A percentile compares a stretch with the other conserved stretches of the same genome.
phyloP scores from a whole-genome alignment of 192 early-diverging fungal genomes.

The Endogone sp. region DNA sequence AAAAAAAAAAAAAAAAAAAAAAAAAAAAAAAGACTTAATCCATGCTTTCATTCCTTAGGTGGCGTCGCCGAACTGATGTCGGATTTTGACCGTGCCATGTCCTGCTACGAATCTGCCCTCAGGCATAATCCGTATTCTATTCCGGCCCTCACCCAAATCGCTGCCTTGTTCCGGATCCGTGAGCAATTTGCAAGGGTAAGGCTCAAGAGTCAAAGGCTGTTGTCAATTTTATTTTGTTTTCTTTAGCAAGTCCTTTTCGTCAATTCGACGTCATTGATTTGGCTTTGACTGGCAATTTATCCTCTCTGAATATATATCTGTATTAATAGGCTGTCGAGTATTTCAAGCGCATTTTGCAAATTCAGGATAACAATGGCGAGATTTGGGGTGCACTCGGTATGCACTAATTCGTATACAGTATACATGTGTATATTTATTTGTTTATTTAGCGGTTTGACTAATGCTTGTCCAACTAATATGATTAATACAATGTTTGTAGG shows the following conservation, averaged over 20 bases:
- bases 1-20: slow-evolving; percentile 9
- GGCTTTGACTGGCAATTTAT: too few relatives aligned
- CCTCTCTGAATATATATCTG: background rate
- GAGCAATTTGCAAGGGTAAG: slow-evolving; percentile 79
- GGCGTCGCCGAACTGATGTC: slow-evolving; percentile 43
- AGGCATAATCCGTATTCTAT: slow-evolving; percentile 92
- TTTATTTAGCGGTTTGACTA: background rate
- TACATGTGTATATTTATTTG: background rate
- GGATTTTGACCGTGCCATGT: slow-evolving; percentile 83
- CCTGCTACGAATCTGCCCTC: slow-evolving; percentile 85
- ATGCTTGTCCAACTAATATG: background rate
- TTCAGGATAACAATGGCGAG: slow-evolving; percentile 85
- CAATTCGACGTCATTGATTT: too few relatives aligned
- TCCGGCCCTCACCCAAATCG: slow-evolving; percentile 74
- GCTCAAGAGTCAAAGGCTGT: too few relatives aligned
- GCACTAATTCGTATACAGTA: background rate
- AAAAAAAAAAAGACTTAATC: slow-evolving; percentile 4
- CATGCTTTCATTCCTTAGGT: slow-evolving; percentile 10
- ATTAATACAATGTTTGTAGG: slow-evolving; percentile 48
- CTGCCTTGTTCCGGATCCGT: slow-evolving; percentile 74
- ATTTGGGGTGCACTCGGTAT: slow-evolving; percentile 80
- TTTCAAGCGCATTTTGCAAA: slow-evolving; percentile 84
- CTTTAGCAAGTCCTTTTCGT: too few relatives aligned
- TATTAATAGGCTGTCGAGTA: slow-evolving; percentile 74
- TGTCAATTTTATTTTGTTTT: too few relatives aligned